Evolutionary conservation across 139 green algal species (phyloP).

Genomic region (Picochlorum sp.): DNA sequence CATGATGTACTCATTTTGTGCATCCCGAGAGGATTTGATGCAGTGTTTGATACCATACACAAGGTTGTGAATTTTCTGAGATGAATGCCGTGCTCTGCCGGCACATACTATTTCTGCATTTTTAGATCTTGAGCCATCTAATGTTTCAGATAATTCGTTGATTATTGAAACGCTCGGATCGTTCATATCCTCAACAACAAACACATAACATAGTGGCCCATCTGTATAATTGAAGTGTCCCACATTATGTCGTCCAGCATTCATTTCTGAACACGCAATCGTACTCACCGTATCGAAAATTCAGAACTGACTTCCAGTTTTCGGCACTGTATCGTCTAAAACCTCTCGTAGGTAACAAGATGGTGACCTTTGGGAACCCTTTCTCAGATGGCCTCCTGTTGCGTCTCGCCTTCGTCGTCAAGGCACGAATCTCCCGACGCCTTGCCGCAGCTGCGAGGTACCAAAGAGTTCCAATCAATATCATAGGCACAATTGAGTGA

Average conservation of each 20-base stretch:
- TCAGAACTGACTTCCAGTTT: conserved; percentile 58
- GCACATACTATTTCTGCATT: conserved; percentile 34
- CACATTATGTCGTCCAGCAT: not conserved
- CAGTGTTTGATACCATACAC: conserved; percentile 25
- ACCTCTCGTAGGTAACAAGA: conserved; percentile 66
- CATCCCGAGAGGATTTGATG: conserved; percentile 10
- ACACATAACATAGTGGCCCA: conserved; percentile 59
- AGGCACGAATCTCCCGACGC: conserved; percentile 9
- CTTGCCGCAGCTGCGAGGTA: conserved; percentile 13
- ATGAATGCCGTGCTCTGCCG: conserved; percentile 31
- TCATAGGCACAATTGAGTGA: conserved; percentile 17
- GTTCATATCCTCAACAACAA: conserved; percentile 50
- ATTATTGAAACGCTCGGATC: conserved; percentile 36
- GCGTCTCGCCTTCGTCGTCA: not conserved
- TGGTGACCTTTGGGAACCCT: conserved; percentile 33
- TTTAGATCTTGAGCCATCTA: not conserved
- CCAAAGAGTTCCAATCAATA: conserved; percentile 25
- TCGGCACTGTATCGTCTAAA: conserved; percentile 39
- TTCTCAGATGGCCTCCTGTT: not conserved
- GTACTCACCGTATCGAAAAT: conserved; percentile 41
- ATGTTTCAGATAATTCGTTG: not conserved
- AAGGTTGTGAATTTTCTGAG: conserved; percentile 77
- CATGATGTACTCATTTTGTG: conserved; percentile 51
- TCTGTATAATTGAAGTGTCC: not conserved
- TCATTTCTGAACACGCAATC: not conserved